These are phyloP conservation scores for Marasmius oreades DNA, from an alignment of 1,284 basidiomycete genomes.

Conservation along the genomic window DNA sequence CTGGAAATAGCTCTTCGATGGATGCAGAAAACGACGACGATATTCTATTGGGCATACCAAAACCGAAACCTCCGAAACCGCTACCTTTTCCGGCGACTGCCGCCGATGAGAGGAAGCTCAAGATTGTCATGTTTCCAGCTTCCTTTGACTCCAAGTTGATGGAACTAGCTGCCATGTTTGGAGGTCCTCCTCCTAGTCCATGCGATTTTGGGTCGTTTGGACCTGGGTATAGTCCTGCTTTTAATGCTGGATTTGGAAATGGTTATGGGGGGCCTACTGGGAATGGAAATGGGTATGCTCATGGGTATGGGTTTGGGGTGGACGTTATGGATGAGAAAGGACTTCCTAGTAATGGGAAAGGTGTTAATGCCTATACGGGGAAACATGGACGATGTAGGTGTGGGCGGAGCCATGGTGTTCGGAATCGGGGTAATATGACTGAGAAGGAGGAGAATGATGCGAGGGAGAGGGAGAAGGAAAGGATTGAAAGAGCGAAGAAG, in stretches of 20 bases:
- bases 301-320: constrained; percentile 1
- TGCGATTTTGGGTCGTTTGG: constrained; percentile 12
- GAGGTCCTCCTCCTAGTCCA: constrained; percentile 13
- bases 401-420: constrained; percentile 4
- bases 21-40: constrained; percentile 2
- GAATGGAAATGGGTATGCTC: constrained; percentile 2
- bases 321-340: not conserved
- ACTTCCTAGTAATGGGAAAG: constrained; percentile 4
- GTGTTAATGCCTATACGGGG: constrained; percentile 6
- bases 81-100: too few species aligned
- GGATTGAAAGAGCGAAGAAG: constrained; percentile 26
- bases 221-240: constrained; percentile 1
- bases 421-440: constrained; percentile 18
- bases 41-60: constrained; percentile 26
- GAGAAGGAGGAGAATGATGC: constrained; percentile 15
- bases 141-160: too few species aligned
- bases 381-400: constrained; percentile 5
- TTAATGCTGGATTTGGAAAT: constrained; percentile 4
- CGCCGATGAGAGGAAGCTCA: too few species aligned
- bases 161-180: not conserved
- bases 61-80: constrained; percentile 36
- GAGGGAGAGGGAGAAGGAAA: constrained; percentile 16
- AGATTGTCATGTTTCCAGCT: too few species aligned
- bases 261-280: constrained; percentile 1
- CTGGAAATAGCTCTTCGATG: not conserved